A percentile compares a stretch with the other conserved stretches of the same genome.
phyloP scores from a whole-genome alignment of 1,284 basidiomycete species.

The Cutaneotrichosporon sp. region DNA sequence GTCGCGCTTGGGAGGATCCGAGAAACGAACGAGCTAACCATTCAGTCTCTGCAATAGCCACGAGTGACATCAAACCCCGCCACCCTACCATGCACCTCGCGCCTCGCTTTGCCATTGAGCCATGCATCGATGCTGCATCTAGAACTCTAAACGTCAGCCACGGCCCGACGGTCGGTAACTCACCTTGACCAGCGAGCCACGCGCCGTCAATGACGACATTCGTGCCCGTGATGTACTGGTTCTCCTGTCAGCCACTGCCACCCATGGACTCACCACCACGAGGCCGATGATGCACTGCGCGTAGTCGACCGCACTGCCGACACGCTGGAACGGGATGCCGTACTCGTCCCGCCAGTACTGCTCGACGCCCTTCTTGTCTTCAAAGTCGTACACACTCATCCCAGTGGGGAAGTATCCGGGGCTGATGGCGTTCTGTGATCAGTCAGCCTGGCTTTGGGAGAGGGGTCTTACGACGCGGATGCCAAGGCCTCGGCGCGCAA shows the following conservation, averaged over 20 bases:
- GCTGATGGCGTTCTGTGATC: slow-evolving; percentile 21
- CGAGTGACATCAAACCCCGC: too few species aligned
- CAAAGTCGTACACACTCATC: slow-evolving; percentile 39
- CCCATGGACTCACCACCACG: not conserved
- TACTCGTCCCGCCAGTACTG: slow-evolving; percentile 32
- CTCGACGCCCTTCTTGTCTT: slow-evolving; percentile 14
- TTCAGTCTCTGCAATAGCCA: too few species aligned
- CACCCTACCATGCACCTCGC: too few species aligned
- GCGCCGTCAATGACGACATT: slow-evolving; percentile 49
- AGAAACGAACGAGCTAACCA: too few species aligned
- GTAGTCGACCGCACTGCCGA: slow-evolving; percentile 48
- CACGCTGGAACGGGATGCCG: slow-evolving; percentile 46
- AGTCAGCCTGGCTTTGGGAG: too few species aligned
- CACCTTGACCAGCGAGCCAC: slow-evolving; percentile 1
- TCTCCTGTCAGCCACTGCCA: slow-evolving; percentile 15
- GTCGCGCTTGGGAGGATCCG: too few species aligned
- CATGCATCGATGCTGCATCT: too few species aligned
- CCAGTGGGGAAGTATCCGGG: slow-evolving; percentile 41
- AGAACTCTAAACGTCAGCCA: too few species aligned
- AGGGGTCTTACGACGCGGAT: slow-evolving; percentile 31
- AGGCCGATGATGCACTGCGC: slow-evolving; percentile 34
- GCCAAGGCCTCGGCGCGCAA: slow-evolving; percentile 29
- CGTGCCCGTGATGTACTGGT: slow-evolving; percentile 49
- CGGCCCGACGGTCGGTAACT: too few species aligned
- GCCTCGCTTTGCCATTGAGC: too few species aligned